Conservation (phyloP, 2,329 filamentous ascomycete genomes). For the Pseudogymnoascus sp. region DNA sequence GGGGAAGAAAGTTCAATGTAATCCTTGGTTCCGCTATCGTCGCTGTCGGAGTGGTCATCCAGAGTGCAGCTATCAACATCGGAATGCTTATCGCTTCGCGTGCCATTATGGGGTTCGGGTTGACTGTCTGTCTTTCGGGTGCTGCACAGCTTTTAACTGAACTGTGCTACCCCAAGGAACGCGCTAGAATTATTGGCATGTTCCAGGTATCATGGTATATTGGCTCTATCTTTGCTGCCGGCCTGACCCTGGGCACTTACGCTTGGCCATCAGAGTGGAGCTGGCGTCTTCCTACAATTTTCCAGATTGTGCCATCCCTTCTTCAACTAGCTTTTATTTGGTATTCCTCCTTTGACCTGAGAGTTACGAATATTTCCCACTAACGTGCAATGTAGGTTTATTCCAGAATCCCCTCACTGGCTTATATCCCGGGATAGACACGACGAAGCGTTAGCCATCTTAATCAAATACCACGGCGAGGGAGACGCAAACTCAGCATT, state of each 20-base stretch:
- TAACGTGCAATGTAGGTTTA: conserved; percentile 15
- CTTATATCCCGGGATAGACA: conserved; percentile 15
- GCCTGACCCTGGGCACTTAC: conserved; percentile 30
- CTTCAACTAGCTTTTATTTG: conserved; percentile 16
- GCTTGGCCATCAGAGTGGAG: background rate
- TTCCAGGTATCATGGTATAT: conserved; percentile 28
- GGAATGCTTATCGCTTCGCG: conserved; percentile 9
- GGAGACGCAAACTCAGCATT: background rate
- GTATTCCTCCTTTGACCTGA: conserved; percentile 13
- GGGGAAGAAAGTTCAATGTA: conserved; percentile 33
- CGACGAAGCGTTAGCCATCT: conserved; percentile 23
- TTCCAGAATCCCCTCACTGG: conserved; percentile 21
- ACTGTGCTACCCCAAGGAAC: conserved; percentile 29
- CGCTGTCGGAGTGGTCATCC: conserved; percentile 31
- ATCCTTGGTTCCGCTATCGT: conserved; percentile 29
- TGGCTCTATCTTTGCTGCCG: conserved; percentile 31
- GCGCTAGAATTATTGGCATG: conserved; percentile 27
- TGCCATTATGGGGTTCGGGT: conserved; percentile 28
- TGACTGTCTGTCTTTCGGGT: conserved; percentile 29
- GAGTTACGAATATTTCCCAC: background rate
- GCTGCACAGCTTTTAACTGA: conserved; percentile 31
- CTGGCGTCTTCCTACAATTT: background rate
- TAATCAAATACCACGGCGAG: conserved; percentile 19
- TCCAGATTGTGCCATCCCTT: background rate
- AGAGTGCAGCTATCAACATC: conserved; percentile 26